Base-by-base conservation (phyloP, 2,329 filamentous ascomycete species). In the Trematosphaeria pertusa region DNA sequence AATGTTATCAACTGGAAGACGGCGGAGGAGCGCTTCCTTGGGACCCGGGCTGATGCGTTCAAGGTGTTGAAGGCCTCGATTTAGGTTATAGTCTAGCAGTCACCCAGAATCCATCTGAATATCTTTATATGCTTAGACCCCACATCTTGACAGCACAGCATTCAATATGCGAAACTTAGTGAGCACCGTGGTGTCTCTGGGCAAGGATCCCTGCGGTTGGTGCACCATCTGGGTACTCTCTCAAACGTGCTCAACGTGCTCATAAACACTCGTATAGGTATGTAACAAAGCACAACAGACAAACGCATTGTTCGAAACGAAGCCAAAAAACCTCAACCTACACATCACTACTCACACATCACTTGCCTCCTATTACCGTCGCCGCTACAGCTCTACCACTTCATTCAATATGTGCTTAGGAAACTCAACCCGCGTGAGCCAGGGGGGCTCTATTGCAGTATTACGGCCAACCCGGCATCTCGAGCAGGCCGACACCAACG, bases 1-100 rank as follows among this genome's bases (percentile, higher is more conserved):
- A 84, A 84, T 24, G 82, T 91, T 22, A 84, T 91, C 64, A 91
- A 90, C 74, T 91, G 88, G 88, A 83, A 86, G 73, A 85, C 80
- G 4, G 81, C 84, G 1, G 87, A 89, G 74, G 72, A 78, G 48
- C 79, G 87, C 21, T 89, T 83, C 69, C 58, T 72, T 1, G 80
- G 81, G 2, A 72, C 61, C 11, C 63, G 63, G 14, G 65, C 59
- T 9, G 72, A 74, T 54, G 69, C 66, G 2, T 74, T 74, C 54
- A 69, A 68, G 45, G 48, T 65, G 3, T 59, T 74, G 19, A 73
- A 72, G 51, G 67, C 71, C 0, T 68, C 65, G 2, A 64, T 69
- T 12, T 69, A 44, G 49, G 21, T 11, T 11, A 26, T 3, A 15
- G 9, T 32, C 5, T 5, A 18, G 12, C 32, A 5, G 2, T 17